Evolutionary conservation across 192 early-diverging fungal genomes (phyloP), one percentile per base, ranked within the genome.

Genomic region (Backusella psychrophila): DNA sequence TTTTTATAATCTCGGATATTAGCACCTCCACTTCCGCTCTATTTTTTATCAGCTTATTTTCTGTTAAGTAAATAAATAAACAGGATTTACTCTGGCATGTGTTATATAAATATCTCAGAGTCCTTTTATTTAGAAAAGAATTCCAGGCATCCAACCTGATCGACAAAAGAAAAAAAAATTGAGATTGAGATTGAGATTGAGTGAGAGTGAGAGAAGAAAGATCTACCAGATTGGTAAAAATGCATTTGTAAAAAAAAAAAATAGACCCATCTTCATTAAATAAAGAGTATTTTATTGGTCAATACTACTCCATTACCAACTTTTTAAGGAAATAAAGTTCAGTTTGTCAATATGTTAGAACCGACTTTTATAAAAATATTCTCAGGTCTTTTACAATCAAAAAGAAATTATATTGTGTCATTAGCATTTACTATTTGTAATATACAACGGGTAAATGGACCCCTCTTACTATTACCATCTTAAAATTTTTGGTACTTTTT

Each of bases 311-410:
- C n/a, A 56, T 56, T 56, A 56, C n/a, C 9, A 21, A 23, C 42
- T 39, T 56, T 56, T 56, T 56, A 56, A 23, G 53, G 53, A 56
- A 56, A 56, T 56, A 56, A 56, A 56, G 53, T 56, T 56, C 53
- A 56, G 9, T 56, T 56, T 56, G 53, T 56, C 53, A 56, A 56
- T 21, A 21, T 56, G 53, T 8, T n/a, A 56, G 49, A 53, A 21
- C 49, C 7, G 21, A 56, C 21, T 56, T 56, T 56, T 44, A 17
- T 14, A 19, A 56, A 56, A 21, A 56, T 56, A 56, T 56, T 56
- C 53, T 21, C 53, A 56, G 53, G 53, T 56, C 15, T 44, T 44
- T 17, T 17, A 17, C 14, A 44, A 44, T 5, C 14, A 4, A 44
- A 17, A 44, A 44, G 42, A 44, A 56, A n/a, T 23, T 56, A 9